phyloP scores from a whole-genome alignment of 1,284 basidiomycete genomes.

The Ustilago loliicola region DNA sequence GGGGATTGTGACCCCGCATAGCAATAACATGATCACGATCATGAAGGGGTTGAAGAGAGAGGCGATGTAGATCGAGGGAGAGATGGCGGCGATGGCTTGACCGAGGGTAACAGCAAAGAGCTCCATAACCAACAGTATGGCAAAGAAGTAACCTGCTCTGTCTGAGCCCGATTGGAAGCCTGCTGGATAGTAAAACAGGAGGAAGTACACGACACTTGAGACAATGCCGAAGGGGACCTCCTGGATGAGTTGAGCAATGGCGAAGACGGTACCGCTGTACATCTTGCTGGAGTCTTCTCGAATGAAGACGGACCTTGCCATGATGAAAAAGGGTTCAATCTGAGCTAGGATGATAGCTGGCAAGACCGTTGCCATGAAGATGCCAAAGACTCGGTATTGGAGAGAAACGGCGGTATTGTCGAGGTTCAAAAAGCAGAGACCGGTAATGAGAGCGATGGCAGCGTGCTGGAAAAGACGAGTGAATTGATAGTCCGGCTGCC shows the following conservation, averaged over 20 bases:
- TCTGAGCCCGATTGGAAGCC: slow-evolving; percentile 29
- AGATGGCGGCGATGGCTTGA: slow-evolving; percentile 79
- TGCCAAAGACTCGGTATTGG: slow-evolving; percentile 38
- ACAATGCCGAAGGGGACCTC: slow-evolving; percentile 43
- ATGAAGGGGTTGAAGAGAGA: slow-evolving; percentile 76
- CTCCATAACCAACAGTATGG: slow-evolving; percentile 60
- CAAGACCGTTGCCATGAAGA: slow-evolving; percentile 45
- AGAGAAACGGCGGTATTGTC: slow-evolving; percentile 26
- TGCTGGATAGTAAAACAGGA: slow-evolving; percentile 43
- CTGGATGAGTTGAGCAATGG: slow-evolving; percentile 32
- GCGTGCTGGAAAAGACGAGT: slow-evolving; percentile 48
- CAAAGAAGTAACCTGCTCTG: slow-evolving; percentile 43
- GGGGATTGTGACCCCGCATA: slow-evolving; percentile 80
- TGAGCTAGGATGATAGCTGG: slow-evolving; percentile 44
- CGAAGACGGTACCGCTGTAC: slow-evolving; percentile 41
- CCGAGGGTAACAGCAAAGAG: slow-evolving; percentile 83
- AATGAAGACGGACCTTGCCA: slow-evolving; percentile 30
- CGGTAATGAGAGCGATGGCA: slow-evolving; percentile 38
- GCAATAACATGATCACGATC: slow-evolving; percentile 75
- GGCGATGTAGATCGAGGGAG: slow-evolving; percentile 77
- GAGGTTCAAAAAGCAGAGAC: slow-evolving; percentile 46
- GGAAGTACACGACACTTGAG: slow-evolving; percentile 33
- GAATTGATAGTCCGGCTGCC: slow-evolving; percentile 70
- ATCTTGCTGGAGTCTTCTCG: slow-evolving; percentile 45
- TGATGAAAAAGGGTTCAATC: slow-evolving; percentile 46